A percentile compares a stretch with the other conserved stretches of the same genome.
Evolutionary conservation across 2,329 filamentous ascomycete genomes (phyloP).

Genomic region (Fusarium mexicanum): DNA sequence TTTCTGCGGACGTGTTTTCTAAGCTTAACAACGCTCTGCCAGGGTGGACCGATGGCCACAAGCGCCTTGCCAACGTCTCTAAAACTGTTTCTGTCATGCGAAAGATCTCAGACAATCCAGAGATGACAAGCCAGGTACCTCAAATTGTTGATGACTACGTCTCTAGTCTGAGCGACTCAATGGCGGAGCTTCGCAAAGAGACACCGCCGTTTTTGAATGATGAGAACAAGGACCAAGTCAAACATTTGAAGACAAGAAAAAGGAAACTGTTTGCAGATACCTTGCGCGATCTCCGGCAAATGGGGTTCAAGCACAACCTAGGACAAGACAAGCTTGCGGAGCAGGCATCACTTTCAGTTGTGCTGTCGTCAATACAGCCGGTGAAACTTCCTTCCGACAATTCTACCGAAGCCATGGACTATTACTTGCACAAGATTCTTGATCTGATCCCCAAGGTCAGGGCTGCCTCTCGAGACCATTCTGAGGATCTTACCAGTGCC

Average conservation of each 20-base stretch:
- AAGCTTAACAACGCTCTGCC: slow-evolving; percentile 44
- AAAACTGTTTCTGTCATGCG: slow-evolving; percentile 80
- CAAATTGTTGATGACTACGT: slow-evolving; percentile 74
- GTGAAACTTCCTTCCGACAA: slow-evolving; percentile 46
- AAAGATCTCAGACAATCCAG: slow-evolving; percentile 64
- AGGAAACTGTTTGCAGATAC: slow-evolving; percentile 90
- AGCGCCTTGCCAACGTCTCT: slow-evolving; percentile 75
- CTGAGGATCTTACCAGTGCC: slow-evolving; percentile 82
- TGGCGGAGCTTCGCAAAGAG: slow-evolving; percentile 80
- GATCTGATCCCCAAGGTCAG: slow-evolving; percentile 77
- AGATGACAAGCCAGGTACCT: slow-evolving; percentile 64
- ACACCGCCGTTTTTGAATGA: slow-evolving; percentile 85
- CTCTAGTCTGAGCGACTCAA: slow-evolving; percentile 72
- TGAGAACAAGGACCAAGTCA: slow-evolving; percentile 84
- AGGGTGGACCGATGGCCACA: slow-evolving; percentile 58
- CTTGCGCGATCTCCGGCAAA: slow-evolving; percentile 81
- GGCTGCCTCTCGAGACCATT: slow-evolving; percentile 75
- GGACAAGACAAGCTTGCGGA: slow-evolving; percentile 76
- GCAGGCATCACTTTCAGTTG: slow-evolving; percentile 75
- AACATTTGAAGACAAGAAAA: slow-evolving; percentile 91
- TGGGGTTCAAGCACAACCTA: slow-evolving; percentile 90
- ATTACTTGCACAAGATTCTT: slow-evolving; percentile 81
- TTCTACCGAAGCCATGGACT: slow-evolving; percentile 61
- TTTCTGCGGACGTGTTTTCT: slow-evolving; percentile 28
- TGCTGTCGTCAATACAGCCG: slow-evolving; percentile 70